A percentile compares a stretch with the other conserved stretches of the same genome.
phyloP scores from a whole-genome alignment of 192 early-diverging fungal species.

The Backusella tarrabulga region DNA sequence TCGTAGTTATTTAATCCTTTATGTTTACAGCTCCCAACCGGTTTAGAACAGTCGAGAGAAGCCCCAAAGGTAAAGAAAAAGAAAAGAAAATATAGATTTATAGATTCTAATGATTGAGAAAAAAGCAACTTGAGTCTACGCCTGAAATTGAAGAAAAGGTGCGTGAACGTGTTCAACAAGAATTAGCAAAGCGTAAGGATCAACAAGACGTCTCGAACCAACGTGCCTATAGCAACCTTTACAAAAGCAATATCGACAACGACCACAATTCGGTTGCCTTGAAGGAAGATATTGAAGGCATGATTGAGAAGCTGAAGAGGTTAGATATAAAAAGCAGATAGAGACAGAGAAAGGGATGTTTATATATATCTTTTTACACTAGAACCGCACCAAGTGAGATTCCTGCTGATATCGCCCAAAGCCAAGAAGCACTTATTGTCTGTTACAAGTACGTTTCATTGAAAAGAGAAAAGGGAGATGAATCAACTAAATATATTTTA shows the following conservation, averaged over 20 bases:
- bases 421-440: slow-evolving; percentile 30
- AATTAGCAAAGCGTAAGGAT: slow-evolving; percentile 20
- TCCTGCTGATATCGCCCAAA: slow-evolving; percentile 28
- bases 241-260: slow-evolving; percentile 31
- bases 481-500: neutral
- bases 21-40: slow-evolving; percentile 27
- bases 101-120: neutral
- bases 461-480: neutral
- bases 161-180: slow-evolving; percentile 32
- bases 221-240: slow-evolving; percentile 8
- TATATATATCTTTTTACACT: neutral
- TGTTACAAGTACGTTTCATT: slow-evolving; percentile 32
- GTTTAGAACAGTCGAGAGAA: slow-evolving; percentile 30
- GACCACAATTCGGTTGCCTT: slow-evolving; percentile 30
- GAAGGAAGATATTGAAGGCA: slow-evolving; percentile 26
- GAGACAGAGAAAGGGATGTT: too few species aligned
- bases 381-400: slow-evolving; percentile 29
- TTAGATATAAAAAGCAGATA: neutral
- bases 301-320: slow-evolving; percentile 35
- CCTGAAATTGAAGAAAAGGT: slow-evolving; percentile 32
- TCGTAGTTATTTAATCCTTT: neutral
- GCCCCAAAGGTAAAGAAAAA: neutral
- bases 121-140: neutral
- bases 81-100: neutral
- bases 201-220: slow-evolving; percentile 25